phyloP scores from a whole-genome alignment of 352 stramenopile species.

The Globisporangium apiculatum region DNA sequence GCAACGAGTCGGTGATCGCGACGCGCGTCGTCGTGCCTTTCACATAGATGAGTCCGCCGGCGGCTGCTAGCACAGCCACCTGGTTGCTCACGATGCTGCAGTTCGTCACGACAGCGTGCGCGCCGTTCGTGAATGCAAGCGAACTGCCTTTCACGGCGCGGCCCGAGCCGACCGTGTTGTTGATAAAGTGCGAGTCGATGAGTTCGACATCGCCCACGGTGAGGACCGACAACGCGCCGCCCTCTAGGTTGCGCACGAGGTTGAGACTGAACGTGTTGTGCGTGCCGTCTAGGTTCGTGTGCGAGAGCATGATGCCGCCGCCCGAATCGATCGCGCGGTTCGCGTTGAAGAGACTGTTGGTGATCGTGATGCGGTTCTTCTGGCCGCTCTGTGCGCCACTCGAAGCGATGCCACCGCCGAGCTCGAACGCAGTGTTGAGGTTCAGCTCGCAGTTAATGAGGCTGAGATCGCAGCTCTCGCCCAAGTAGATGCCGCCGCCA shows the following conservation, averaged over 20 bases:
- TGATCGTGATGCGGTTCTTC: constrained; percentile 15
- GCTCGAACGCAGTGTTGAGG: constrained; percentile 20
- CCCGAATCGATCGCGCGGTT: constrained; percentile 22
- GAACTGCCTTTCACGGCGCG: constrained; percentile 16
- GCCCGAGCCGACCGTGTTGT: constrained; percentile 26
- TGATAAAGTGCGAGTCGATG: constrained; percentile 22
- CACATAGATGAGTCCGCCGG: constrained; percentile 39
- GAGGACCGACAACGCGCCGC: constrained; percentile 24
- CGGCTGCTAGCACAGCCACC: constrained; percentile 16
- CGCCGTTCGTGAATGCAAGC: constrained; percentile 19
- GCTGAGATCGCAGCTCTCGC: constrained; percentile 10
- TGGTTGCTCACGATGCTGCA: constrained; percentile 25
- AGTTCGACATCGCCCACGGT: constrained; percentile 12
- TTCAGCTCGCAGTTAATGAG: constrained; percentile 18
- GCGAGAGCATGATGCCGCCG: constrained; percentile 21
- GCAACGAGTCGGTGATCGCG: constrained; percentile 23
- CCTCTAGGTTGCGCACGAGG: constrained; percentile 11
- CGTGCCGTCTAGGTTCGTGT: constrained; percentile 17
- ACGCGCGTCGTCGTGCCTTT: constrained; percentile 25
- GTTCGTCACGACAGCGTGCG: constrained; percentile 17
- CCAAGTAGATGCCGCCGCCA: constrained; percentile 26
- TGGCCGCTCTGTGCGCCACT: constrained; percentile 3
- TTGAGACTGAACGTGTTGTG: constrained; percentile 20
- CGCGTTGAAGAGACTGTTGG: constrained; percentile 13
- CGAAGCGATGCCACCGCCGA: constrained; percentile 20